Conservation (phyloP, 2,329 filamentous ascomycete species). For the Aspergillus carbonarius region DNA sequence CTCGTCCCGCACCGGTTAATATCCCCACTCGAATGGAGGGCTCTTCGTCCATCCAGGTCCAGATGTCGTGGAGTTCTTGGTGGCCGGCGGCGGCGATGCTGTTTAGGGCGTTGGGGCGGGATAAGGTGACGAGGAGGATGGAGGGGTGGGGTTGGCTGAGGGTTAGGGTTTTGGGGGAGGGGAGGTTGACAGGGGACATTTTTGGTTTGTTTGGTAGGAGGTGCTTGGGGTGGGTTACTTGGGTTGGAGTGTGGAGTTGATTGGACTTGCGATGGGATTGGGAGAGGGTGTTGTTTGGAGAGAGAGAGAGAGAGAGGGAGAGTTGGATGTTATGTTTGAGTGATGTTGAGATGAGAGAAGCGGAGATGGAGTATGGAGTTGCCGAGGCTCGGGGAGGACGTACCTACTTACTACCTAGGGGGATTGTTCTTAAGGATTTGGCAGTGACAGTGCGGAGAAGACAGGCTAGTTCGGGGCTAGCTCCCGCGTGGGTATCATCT, state of each 20-base stretch:
- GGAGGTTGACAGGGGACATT: slow-evolving; percentile 30
- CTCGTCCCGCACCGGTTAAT: slow-evolving; percentile 43
- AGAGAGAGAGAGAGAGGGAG: not conserved
- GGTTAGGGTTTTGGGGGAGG: slow-evolving; percentile 32
- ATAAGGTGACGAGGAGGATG: slow-evolving; percentile 50
- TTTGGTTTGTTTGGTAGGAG: not conserved
- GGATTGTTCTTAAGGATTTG: not conserved
- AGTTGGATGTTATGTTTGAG: not conserved
- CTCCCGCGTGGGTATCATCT: not conserved
- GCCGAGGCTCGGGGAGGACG: slow-evolving; percentile 13
- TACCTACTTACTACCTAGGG: too few relatives aligned
- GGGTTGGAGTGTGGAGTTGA: not conserved
- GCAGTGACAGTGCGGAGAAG: slow-evolving; percentile 11
- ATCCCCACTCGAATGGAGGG: slow-evolving; percentile 41
- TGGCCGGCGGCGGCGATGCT: slow-evolving; percentile 46
- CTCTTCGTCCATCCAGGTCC: slow-evolving; percentile 48
- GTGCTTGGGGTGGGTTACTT: not conserved
- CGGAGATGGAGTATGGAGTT: not conserved
- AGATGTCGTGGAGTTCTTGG: slow-evolving; percentile 43
- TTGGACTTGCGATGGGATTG: not conserved
- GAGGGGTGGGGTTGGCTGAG: slow-evolving; percentile 46
- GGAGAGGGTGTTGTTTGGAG: not conserved
- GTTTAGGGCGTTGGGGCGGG: slow-evolving; percentile 45
- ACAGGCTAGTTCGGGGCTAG: not conserved
- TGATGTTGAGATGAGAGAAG: not conserved